Conservation (phyloP, 129 eudicot species). For the Gnaphalium uliginosum region DNA sequence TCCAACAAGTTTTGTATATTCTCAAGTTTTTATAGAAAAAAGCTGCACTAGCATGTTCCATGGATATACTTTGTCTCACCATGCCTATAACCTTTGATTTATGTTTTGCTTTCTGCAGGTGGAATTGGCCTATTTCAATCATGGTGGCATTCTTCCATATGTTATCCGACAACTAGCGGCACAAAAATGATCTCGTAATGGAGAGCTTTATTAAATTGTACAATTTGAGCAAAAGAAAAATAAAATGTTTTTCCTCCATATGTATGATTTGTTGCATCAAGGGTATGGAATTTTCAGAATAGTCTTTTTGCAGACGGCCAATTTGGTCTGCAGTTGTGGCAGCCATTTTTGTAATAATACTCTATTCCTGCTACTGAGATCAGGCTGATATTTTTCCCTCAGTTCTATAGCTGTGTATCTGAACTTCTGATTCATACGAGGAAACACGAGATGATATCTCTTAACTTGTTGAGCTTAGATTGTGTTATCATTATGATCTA, state of each 20-base stretch:
- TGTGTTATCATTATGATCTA: neutral
- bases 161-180: conserved; percentile 62
- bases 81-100: neutral
- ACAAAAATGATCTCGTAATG: conserved; percentile 32
- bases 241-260: conserved; percentile 25
- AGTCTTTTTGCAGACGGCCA: conserved; percentile 2
- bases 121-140: conserved; percentile 80
- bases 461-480: neutral
- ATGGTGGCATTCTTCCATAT: conserved; percentile 84
- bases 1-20: neutral
- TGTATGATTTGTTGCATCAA: conserved; percentile 22
- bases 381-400: conserved; percentile 11
- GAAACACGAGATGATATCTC: neutral
- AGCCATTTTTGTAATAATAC: conserved; percentile 34
- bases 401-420: conserved; percentile 4
- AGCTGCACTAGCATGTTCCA: neutral
- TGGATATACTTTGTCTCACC: neutral
- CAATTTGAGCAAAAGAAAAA: conserved; percentile 37
- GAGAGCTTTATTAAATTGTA: conserved; percentile 27
- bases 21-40: no score
- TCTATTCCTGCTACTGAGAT: neutral
- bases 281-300: conserved; percentile 14
- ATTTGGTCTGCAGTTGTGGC: conserved; percentile 24
- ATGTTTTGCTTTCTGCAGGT: conserved; percentile 46
- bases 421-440: neutral